Conservation (phyloP, 176 grass and related monocot species). For the Carex myosuroides region DNA sequence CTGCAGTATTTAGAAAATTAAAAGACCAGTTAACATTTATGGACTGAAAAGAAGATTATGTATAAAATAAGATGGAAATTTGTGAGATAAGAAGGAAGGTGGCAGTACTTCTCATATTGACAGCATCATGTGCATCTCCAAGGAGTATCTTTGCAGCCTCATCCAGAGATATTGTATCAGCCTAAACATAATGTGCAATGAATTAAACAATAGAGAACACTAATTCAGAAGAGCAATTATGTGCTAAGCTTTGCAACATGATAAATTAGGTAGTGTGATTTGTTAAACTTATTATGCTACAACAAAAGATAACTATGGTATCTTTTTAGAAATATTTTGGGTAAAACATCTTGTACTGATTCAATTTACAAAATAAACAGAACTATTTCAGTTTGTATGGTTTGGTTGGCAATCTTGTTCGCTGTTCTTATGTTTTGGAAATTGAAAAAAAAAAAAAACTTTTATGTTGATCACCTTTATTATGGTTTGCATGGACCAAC, state of each 20-base stretch:
- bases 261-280: background rate
- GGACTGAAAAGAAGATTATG: background rate
- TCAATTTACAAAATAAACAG: background rate
- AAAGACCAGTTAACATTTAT: background rate
- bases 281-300: background rate
- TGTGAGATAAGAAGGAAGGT: background rate
- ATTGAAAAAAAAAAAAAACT: background rate
- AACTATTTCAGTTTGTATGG: background rate
- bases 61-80: background rate
- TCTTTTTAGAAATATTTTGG: background rate
- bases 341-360: background rate
- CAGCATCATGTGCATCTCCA: conserved; percentile 55
- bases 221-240: background rate
- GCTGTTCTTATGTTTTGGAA: background rate
- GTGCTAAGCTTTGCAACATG: background rate
- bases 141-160: conserved; percentile 69
- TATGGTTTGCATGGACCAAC: background rate
- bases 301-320: background rate
- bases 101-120: conserved; percentile 77
- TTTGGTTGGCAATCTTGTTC: background rate
- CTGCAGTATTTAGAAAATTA: conserved; percentile 28
- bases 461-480: background rate
- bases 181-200: conserved; percentile 26
- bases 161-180: conserved; percentile 58
- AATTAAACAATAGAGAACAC: background rate